A percentile compares a stretch with the other conserved stretches of the same genome.
These are phyloP conservation scores for Colletotrichum sp. DNA, from an alignment of 2,329 filamentous ascomycete genomes.

Conservation along the genomic window DNA sequence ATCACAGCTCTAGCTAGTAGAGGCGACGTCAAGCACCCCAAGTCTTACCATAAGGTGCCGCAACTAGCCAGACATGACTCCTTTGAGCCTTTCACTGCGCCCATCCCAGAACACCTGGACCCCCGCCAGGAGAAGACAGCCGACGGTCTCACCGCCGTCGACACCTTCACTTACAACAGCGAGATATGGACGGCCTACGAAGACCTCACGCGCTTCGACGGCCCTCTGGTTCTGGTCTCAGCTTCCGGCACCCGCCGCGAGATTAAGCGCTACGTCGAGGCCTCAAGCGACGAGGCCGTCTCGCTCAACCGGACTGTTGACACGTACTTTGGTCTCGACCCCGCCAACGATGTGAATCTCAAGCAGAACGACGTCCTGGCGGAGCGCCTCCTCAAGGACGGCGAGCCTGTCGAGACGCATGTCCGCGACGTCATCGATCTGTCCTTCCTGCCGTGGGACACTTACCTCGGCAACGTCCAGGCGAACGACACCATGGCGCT, in stretches of 20 bases:
- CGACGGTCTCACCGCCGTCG: neutral
- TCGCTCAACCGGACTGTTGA: neutral
- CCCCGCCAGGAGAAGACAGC: neutral
- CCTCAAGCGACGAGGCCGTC: neutral
- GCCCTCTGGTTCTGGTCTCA: neutral
- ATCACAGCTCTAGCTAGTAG: neutral
- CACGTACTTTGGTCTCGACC: neutral
- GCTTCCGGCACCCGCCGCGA: neutral
- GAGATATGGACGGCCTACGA: neutral
- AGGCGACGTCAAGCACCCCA: neutral
- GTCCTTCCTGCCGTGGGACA: neutral
- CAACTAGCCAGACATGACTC: neutral
- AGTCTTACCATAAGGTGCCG: neutral
- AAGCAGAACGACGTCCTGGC: neutral
- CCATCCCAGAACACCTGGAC: neutral
- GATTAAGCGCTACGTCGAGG: conserved; percentile 1
- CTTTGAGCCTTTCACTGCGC: neutral
- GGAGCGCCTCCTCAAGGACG: neutral
- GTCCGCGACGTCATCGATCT: neutral
- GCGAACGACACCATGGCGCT: neutral
- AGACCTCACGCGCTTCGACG: neutral
- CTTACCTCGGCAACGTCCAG: neutral
- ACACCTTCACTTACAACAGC: neutral
- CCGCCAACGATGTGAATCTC: neutral
- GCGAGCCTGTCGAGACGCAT: neutral